Conservation (phyloP, 2,329 filamentous ascomycete genomes). For the Fusarium bactridioides region DNA sequence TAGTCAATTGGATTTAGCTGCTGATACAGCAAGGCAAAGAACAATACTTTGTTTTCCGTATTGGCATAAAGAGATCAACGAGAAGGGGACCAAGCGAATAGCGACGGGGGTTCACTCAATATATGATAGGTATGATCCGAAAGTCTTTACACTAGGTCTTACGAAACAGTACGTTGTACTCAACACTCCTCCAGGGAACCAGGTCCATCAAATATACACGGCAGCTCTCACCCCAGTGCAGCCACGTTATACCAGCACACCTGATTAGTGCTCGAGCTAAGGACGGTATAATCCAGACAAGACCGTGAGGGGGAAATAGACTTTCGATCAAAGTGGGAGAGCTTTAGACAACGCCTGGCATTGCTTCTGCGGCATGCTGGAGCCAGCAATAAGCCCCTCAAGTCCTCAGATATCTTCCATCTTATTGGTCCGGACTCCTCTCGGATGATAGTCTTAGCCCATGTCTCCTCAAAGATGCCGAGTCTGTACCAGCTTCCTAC, state of each 20-base stretch:
- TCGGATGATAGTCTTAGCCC: conserved; percentile 11
- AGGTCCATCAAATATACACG: conserved; percentile 20
- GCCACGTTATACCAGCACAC: conserved; percentile 19
- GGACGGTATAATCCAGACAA: conserved; percentile 16
- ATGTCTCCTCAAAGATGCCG: background rate
- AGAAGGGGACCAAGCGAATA: background rate
- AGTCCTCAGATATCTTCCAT: background rate
- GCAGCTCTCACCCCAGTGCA: conserved; percentile 23
- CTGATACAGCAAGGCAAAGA: background rate
- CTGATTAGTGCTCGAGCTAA: conserved; percentile 16
- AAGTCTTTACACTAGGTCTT: conserved; percentile 6
- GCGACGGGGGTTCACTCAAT: conserved; percentile 1
- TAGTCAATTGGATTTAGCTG: background rate
- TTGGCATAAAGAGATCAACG: background rate
- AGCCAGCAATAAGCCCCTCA: conserved; percentile 24
- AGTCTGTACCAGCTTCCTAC: conserved; percentile 1
- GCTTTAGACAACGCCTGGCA: conserved; percentile 24
- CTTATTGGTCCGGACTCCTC: conserved; percentile 18
- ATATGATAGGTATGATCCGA: conserved; percentile 7
- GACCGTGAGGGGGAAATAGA: conserved; percentile 38
- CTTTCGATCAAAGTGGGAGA: conserved; percentile 35
- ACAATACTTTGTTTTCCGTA: background rate
- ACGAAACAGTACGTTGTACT: background rate
- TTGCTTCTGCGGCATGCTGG: conserved; percentile 5
- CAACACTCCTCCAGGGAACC: conserved; percentile 8